Base-by-base conservation (phyloP, 495 filamentous ascomycete genomes). In the Hamigera avellanea region DNA sequence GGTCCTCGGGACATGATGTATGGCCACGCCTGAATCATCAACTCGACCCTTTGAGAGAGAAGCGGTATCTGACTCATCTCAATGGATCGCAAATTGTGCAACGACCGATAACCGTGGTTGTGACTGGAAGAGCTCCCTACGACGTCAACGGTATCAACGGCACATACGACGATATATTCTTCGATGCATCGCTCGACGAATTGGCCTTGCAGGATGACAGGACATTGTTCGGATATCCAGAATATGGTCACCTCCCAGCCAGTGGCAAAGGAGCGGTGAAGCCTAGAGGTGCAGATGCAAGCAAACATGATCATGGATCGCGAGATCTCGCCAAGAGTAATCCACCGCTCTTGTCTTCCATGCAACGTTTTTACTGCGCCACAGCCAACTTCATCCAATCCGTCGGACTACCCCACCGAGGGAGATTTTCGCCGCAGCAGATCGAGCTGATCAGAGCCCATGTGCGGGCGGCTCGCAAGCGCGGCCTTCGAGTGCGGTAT, bases 21-120 rank as follows among this genome's bases (percentile, higher is more conserved):
- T 78, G 72, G 66, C 67, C 69, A 0, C 45, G 49, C 6, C 53
- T 68, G 1, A 25, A 53, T 18, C 40, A 42, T 1, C 70, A 75
- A 26, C 64, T 87, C 0, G 53, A 66, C 16, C 66, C 71, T 3
- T 59, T 87, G 2, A 67, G 75, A 9, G 67, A 72, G 19, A 48
- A 53, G 8, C 69, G 68, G 17, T 81, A 70, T 58, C 54, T 86
- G 7, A 74, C 69, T 2, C 70, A 70, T 40, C 66, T 69, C 37
- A 52, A 78, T 41, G 62, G 73, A 18, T 63, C 56, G 1, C 48
- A 53, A 23, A 39, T 64, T 13, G 29, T 62, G 14, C 44, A 50
- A 1, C 54, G 81, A 2, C 70, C 72, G n/a, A 51, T 91, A 19
- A 91, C 82, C 1, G 68, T 91, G 1, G 74, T 89, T 1, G 73